Conservation (phyloP, 2,329 filamentous ascomycete species). For the Cladosporium oxysporum region DNA sequence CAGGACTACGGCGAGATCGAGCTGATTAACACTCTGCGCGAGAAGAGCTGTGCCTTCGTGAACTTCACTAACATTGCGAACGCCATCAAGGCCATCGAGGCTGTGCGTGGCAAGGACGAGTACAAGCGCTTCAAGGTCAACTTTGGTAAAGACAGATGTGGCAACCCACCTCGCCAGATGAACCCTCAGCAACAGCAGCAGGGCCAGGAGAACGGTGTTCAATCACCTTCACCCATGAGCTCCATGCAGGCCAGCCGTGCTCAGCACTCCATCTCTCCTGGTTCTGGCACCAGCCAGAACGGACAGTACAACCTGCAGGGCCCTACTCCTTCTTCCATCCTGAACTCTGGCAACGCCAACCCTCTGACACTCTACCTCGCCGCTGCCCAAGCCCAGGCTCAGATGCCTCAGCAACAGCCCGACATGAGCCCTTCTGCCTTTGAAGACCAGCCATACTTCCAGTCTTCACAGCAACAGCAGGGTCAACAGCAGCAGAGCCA, state of each 20-base stretch:
- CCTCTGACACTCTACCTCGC: slow-evolving; percentile 88
- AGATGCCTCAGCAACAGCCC: slow-evolving; percentile 58
- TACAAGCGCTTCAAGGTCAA: slow-evolving; percentile 99
- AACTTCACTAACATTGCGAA: slow-evolving; percentile 99
- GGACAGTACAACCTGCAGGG: slow-evolving; percentile 62
- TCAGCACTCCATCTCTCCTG: slow-evolving; percentile 62
- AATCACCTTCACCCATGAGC: slow-evolving; percentile 59
- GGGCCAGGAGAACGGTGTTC: slow-evolving; percentile 57
- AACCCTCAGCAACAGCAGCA: slow-evolving; percentile 64
- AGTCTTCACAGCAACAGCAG: slow-evolving; percentile 58
- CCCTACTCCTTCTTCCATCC: slow-evolving; percentile 69
- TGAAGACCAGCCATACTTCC: slow-evolving; percentile 39
- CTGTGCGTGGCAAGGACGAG: slow-evolving; percentile 88
- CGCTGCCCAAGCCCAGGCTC: slow-evolving; percentile 65
- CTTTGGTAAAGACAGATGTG: slow-evolving; percentile 97
- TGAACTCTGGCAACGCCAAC: slow-evolving; percentile 79
- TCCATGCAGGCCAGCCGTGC: slow-evolving; percentile 58
- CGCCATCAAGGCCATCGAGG: slow-evolving; percentile 98
- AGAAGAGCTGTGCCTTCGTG: slow-evolving; percentile 99
- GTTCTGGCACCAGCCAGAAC: slow-evolving; percentile 56
- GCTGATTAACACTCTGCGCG: slow-evolving; percentile 89
- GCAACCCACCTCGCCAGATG: slow-evolving; percentile 89
- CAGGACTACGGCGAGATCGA: slow-evolving; percentile 98
- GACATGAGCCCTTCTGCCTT: slow-evolving; percentile 37
- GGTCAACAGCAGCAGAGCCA: slow-evolving; percentile 35